Conservation (phyloP, 495 filamentous ascomycete genomes). For the Penicillium crystallinum region DNA sequence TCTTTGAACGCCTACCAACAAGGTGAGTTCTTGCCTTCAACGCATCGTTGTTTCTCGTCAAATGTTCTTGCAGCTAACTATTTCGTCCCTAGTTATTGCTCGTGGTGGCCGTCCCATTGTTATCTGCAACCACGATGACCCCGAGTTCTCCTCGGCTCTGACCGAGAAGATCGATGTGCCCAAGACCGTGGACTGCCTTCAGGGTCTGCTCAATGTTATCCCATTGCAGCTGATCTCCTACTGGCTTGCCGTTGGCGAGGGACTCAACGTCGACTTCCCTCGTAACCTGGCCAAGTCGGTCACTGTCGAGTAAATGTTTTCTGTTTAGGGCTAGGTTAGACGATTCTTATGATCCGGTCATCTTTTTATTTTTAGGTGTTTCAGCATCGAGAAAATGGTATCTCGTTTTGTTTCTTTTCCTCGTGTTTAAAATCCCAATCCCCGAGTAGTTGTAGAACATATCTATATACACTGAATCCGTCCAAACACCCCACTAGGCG, state of each 20-base stretch:
- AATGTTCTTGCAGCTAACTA: not conserved
- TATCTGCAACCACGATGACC: constrained; percentile 88
- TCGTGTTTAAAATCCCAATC: too few relatives aligned
- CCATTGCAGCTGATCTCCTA: constrained; percentile 96
- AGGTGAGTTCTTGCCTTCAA: constrained; percentile 47
- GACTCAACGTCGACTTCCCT: constrained; percentile 95
- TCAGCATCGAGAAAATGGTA: constrained; percentile 19
- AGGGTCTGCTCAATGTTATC: constrained; percentile 96
- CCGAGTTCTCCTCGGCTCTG: constrained; percentile 78
- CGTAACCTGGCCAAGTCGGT: constrained; percentile 98
- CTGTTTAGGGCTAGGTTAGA: constrained; percentile 13
- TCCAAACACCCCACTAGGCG: too few relatives aligned
- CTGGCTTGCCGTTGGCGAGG: constrained; percentile 95
- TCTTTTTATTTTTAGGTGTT: constrained; percentile 25
- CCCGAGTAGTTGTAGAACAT: too few relatives aligned
- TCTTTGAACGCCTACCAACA: constrained; percentile 98
- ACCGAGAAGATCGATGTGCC: constrained; percentile 97
- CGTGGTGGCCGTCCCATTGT: constrained; percentile 93
- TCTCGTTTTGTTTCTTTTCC: not conserved
- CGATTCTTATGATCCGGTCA: constrained; percentile 23
- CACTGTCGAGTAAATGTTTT: constrained; percentile 77
- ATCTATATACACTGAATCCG: not conserved
- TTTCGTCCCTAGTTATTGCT: constrained; percentile 64
- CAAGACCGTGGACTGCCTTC: constrained; percentile 88
- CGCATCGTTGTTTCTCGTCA: not conserved